Base-by-base conservation (phyloP, 2,329 filamentous ascomycete genomes). In the Didymellaceae sp. region DNA sequence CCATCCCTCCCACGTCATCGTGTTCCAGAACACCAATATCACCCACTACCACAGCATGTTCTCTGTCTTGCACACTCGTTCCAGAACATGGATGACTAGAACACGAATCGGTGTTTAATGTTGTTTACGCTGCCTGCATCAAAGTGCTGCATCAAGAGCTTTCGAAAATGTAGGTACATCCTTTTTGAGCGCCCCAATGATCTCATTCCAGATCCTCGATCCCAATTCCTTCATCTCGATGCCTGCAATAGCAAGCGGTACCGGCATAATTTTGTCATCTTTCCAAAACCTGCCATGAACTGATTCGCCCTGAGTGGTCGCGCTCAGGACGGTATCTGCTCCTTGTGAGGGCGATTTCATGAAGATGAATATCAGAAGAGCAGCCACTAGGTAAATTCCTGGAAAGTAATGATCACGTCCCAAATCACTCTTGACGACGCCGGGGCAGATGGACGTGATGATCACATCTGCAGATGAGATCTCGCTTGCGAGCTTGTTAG, bases 261-360 rank as follows among this genome's bases (percentile, higher is more conserved):
- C 39, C 9, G 70, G 67, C 47, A 67, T 59, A 6, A 74, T 57
- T 38, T 56, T 47, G 39, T 74, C 71, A 28, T 67, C 55, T 41
- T 70, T 60, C 69, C 70, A 75, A 37, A 74, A 74, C 9, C 66
- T 58, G 6, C 67, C 70, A 42, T 74, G 70, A 1, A 61, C 55
- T 17, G 52, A 57, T 49, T 72, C 68, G 6, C 72, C 72, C 33
- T 70, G 61, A 2, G 57, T 63, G 1, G 69, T 67, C 6, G 64
- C 72, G 32, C 70, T 73, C 20, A 74, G 52, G n/a, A 71, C 46
- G 16, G 57, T 49, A 37, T 73, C 60, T 3, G 69, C 62, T 4
- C 68, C 72, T 39, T 69, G 54, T 21, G 65, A 61, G 4, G 67
- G 48, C 9, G 63, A 58, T 31, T 62, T 57, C 54, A 67, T 59